Evolutionary conservation across 306 rosid species (phyloP).

Genomic region (Neltuma alba): DNA sequence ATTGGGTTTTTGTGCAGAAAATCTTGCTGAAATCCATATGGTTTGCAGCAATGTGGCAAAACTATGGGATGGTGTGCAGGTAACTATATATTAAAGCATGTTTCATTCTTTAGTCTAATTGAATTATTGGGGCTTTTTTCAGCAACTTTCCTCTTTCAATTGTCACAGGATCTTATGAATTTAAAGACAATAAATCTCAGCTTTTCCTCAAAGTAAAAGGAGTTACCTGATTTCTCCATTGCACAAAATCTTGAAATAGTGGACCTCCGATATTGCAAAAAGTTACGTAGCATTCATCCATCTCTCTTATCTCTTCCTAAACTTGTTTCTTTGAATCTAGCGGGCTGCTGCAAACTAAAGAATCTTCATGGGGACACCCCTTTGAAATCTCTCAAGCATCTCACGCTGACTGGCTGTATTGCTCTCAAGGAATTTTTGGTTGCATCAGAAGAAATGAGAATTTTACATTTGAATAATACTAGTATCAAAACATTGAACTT

Average conservation of each 20-base stretch:
- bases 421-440: not conserved
- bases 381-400: not conserved
- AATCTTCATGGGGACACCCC: not conserved
- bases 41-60: too few species aligned
- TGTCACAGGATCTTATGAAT: not conserved
- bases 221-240: not conserved
- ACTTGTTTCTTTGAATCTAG: not conserved
- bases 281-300: not conserved
- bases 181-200: not conserved
- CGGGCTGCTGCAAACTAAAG: accelerated
- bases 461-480: not conserved
- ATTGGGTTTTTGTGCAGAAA: too few species aligned
- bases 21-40: too few species aligned
- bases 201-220: accelerated
- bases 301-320: not conserved
- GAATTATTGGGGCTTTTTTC: too few species aligned
- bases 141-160: not conserved
- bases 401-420: accelerated
- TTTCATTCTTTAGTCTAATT: too few species aligned
- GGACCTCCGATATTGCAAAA: accelerated
- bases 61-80: too few species aligned
- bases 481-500: not conserved
- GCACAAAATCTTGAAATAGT: not conserved
- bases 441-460: not conserved
- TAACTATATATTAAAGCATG: too few species aligned